Evolutionary conservation across 208 protist species (phyloP), one percentile per base, ranked within the genome.

Genomic region (Crithidia bombi): DNA sequence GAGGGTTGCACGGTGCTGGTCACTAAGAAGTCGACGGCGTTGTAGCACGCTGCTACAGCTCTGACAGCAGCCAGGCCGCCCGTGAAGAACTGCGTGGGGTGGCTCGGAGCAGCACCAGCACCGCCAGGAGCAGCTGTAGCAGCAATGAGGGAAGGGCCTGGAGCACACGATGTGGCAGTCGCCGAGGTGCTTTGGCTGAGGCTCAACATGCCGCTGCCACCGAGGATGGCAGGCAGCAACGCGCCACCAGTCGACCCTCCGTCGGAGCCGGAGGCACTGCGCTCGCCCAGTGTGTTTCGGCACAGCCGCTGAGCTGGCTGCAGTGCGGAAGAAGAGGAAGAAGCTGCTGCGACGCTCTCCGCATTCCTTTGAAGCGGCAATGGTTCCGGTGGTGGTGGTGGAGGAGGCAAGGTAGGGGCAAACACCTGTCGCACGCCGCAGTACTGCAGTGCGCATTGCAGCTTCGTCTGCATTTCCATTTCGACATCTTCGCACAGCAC

Each of bases 401-500:
- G 10, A 10, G 39, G 47, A 25, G 44, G 9, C 23, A 32, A 23
- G 6, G 28, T n/a, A 23, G 43, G 23, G 17, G 17, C 51, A 28
- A 52, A 25, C 52, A n/a, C 71, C 12, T 71, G 71, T 0, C 74
- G 65, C 43, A 79, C 83, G n/a, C 85, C 83, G 38, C 90, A 95
- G 58, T 62, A 72, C 19, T 47, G 63, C 14, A 93, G 59, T n/a
- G 62, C 75, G 30, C 81, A 61, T 46, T 73, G 71, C 46, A 92
- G 65, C 58, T 86, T 88, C 28, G 61, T 66, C 50, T 72, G 63
- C 67, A 67, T 30, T 28, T 87, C 80, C 9, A 55, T 62, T 1
- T 77, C 73, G 4, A 93, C 39, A 15, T 81, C 76, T 69, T 89
- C 75, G 35, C 89, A 76, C 55, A 87, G 58, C 23, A 81, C 83